These are phyloP conservation scores for Dianthus caryophyllus DNA, from an alignment of 148 eudicot species.

Conservation along the genomic window DNA sequence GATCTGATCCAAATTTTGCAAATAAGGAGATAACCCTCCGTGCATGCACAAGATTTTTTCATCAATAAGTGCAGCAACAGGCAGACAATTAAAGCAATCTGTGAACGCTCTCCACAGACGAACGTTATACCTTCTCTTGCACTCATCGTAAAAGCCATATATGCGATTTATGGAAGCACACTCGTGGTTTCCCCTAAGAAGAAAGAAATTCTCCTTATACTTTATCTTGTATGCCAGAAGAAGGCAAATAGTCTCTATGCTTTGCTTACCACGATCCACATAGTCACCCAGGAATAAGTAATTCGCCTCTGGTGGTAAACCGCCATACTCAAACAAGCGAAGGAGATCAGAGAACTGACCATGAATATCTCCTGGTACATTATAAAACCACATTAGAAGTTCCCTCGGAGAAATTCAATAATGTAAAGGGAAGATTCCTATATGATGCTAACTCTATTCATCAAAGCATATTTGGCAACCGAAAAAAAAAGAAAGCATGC, in stretches of 20 bases:
- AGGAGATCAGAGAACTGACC: constrained; percentile 79
- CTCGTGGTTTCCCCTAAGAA: constrained; percentile 81
- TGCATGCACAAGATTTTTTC: constrained; percentile 87
- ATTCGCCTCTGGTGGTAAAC: constrained; percentile 69
- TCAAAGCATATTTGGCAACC: neutral
- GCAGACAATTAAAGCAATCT: constrained; percentile 69
- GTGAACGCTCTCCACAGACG: constrained; percentile 77
- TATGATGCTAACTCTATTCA: neutral
- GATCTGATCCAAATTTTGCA: constrained; percentile 62
- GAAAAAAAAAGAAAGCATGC: too few species aligned
- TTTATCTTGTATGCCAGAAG: constrained; percentile 79
- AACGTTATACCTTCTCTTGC: constrained; percentile 78
- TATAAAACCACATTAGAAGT: constrained; percentile 10
- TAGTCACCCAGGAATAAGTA: constrained; percentile 76
- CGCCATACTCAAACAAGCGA: constrained; percentile 80
- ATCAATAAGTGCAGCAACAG: constrained; percentile 76
- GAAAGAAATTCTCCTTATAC: constrained; percentile 77
- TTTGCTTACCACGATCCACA: constrained; percentile 85
- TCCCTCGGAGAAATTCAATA: neutral
- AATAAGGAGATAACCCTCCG: constrained; percentile 71
- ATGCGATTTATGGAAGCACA: constrained; percentile 82
- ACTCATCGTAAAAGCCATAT: constrained; percentile 78
- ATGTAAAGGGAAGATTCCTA: neutral
- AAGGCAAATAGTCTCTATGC: constrained; percentile 79
- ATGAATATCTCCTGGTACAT: constrained; percentile 60